phyloP scores from a whole-genome alignment of 1,284 basidiomycete genomes.

The Sporisorium graminicola region DNA sequence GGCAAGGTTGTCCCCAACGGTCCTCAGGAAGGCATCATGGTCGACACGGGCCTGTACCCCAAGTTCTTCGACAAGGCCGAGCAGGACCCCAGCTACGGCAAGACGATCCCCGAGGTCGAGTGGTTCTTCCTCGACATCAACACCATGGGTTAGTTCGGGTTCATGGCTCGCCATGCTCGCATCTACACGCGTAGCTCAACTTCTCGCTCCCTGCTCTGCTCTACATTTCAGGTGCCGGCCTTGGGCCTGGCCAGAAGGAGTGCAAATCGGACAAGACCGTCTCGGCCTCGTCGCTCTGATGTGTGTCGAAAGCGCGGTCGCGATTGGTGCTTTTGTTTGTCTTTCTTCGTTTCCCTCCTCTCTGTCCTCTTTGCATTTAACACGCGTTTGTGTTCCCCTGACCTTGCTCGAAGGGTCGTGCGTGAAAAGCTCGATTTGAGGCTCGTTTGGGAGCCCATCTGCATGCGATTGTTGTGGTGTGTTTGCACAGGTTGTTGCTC shows the following conservation, averaged over 20 bases:
- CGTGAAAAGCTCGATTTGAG: background rate
- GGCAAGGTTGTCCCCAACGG: conserved; percentile 3
- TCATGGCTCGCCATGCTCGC: background rate
- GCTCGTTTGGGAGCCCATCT: background rate
- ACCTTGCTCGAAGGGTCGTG: background rate
- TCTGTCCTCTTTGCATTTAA: background rate
- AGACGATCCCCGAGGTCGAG: conserved; percentile 8
- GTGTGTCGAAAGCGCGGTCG: background rate
- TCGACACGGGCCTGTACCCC: conserved; percentile 32
- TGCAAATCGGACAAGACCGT: background rate
- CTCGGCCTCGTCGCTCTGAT: background rate
- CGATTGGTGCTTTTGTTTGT: background rate
- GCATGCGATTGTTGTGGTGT: background rate
- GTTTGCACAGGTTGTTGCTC: no score
- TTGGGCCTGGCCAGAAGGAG: background rate
- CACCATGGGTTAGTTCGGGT: conserved; percentile 15
- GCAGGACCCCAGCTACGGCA: conserved; percentile 7
- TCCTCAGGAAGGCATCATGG: conserved; percentile 22
- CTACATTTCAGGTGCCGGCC: background rate
- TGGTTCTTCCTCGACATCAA: conserved; percentile 57
- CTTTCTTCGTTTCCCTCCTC: background rate
- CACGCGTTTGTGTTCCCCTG: background rate
- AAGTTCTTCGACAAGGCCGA: conserved; percentile 32
- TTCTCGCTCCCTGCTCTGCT: background rate
- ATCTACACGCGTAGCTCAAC: conserved; percentile 12